Evolutionary conservation across 2,329 filamentous ascomycete genomes (phyloP).

Genomic region (Knufia petricola): DNA sequence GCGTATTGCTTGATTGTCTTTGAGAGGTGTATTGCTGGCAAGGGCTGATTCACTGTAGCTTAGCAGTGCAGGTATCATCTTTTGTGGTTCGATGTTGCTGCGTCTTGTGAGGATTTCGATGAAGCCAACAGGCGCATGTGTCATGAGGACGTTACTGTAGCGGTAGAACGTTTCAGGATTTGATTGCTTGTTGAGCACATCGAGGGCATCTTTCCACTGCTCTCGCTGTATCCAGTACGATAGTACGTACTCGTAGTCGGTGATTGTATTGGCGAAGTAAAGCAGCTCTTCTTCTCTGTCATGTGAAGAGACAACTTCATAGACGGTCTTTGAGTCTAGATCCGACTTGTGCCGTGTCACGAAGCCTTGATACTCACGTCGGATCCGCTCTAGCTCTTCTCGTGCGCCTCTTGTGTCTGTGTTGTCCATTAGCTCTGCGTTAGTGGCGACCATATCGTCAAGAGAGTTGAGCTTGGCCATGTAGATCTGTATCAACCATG

Average conservation of each 20-base stretch:
- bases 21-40: conserved; percentile 51
- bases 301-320: conserved; percentile 92
- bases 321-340: conserved; percentile 81
- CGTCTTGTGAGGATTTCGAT: conserved; percentile 97
- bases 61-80: conserved; percentile 82
- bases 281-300: conserved; percentile 87
- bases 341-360: conserved; percentile 74
- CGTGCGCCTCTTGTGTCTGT: conserved; percentile 61
- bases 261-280: conserved; percentile 77
- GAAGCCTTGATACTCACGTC: conserved; percentile 80
- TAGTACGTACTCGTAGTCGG: conserved; percentile 89
- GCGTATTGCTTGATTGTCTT: conserved; percentile 80
- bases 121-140: conserved; percentile 69
- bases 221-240: conserved; percentile 97
- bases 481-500: conserved; percentile 90
- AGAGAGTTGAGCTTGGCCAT: conserved; percentile 95
- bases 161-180: conserved; percentile 90
- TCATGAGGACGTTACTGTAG: conserved; percentile 95
- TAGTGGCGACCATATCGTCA: conserved; percentile 86
- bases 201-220: conserved; percentile 76
- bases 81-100: conserved; percentile 70
- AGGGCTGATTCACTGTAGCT: conserved; percentile 71
- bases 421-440: conserved; percentile 67
- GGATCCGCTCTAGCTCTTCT: conserved; percentile 60
- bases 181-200: conserved; percentile 85